Evolutionary conservation across 176 grass and related monocot genomes (phyloP).

Genomic region (Chloris gayana): DNA sequence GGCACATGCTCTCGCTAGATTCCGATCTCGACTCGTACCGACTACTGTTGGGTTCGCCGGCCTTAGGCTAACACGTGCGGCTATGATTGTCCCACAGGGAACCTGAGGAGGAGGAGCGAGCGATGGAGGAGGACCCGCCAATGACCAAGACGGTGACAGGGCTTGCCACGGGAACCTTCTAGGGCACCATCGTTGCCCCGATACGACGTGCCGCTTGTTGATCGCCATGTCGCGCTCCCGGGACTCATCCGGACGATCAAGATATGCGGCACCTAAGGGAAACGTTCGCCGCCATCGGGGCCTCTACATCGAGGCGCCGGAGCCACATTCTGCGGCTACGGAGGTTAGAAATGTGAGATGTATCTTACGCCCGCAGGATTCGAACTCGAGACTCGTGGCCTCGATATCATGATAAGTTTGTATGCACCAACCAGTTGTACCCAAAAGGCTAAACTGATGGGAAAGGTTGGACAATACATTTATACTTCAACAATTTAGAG

Average conservation of each 20-base stretch:
- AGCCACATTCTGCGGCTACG: slow-evolving; percentile 81
- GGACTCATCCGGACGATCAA: slow-evolving; percentile 89
- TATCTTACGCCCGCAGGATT: too few relatives aligned
- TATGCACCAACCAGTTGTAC: too few relatives aligned
- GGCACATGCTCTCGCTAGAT: slow-evolving; percentile 26
- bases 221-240: slow-evolving; percentile 88
- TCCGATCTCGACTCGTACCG: slow-evolving; percentile 28
- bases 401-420: too few relatives aligned
- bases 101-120: background rate
- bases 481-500: too few relatives aligned
- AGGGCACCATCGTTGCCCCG: slow-evolving; percentile 89
- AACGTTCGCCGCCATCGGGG: slow-evolving; percentile 92
- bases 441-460: too few relatives aligned
- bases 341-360: slow-evolving; percentile 57
- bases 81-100: slow-evolving; percentile 5
- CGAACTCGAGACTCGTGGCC: too few relatives aligned
- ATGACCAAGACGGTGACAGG: slow-evolving; percentile 69
- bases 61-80: background rate
- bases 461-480: too few relatives aligned
- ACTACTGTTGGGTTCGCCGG: slow-evolving; percentile 1
- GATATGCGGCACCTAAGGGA: slow-evolving; percentile 89
- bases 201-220: slow-evolving; percentile 97
- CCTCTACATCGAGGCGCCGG: slow-evolving; percentile 89
- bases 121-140: slow-evolving; percentile 77
- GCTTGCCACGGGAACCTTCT: slow-evolving; percentile 72